Evolutionary conservation across 306 rosid species (phyloP).

Genomic region (Myrica gale): DNA sequence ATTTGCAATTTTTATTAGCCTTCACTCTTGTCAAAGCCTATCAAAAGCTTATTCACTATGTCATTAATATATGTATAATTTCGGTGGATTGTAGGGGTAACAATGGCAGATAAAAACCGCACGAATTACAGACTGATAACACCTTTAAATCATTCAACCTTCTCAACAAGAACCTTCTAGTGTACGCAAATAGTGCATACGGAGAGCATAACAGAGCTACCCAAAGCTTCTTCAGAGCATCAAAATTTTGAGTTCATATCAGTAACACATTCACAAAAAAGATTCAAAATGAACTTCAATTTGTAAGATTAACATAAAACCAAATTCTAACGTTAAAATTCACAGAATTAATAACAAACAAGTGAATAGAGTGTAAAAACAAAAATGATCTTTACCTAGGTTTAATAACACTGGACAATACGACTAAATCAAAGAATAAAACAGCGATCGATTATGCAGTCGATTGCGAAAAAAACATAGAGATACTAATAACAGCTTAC

Average conservation of each 20-base stretch:
- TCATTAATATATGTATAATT: constrained; percentile 14
- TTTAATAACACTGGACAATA: not conserved
- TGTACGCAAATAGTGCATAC: not conserved
- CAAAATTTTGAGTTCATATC: not conserved
- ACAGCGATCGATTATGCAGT: not conserved
- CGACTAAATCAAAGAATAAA: not conserved
- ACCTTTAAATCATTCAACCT: not conserved
- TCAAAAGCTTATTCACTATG: constrained; percentile 16
- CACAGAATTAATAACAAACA: too few relatives aligned
- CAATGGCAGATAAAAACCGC: not conserved
- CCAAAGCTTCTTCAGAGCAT: not conserved
- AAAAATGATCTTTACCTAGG: not conserved
- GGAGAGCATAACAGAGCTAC: not conserved
- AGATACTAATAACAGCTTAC: not conserved
- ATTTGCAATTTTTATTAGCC: constrained; percentile 60
- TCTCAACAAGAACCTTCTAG: not conserved
- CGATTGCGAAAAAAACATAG: not conserved
- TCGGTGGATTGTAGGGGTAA: not conserved
- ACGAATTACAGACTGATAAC: constrained; percentile 5
- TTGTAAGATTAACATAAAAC: not conserved
- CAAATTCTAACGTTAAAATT: too few relatives aligned
- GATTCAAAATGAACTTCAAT: not conserved
- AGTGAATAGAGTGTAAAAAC: not conserved
- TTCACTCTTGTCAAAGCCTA: constrained; percentile 34
- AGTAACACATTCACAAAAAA: not conserved